phyloP scores from a whole-genome alignment of 202 grass and related monocot genomes.

The Musa balbisiana region DNA sequence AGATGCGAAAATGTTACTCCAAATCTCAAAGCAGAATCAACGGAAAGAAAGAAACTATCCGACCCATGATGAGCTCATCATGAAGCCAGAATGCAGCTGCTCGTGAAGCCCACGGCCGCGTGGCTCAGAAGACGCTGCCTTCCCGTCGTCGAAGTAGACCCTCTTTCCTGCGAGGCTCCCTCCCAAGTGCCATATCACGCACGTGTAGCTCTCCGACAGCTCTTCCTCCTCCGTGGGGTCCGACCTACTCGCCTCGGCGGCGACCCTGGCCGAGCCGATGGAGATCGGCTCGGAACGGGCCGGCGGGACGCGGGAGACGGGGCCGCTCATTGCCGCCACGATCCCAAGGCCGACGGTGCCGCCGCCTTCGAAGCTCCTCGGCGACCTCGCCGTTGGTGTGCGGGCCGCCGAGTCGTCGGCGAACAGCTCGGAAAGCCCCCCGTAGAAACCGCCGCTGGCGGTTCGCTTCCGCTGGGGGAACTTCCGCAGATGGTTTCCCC shows the following conservation, averaged over 20 bases:
- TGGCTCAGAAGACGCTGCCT: not conserved
- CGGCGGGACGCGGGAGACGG: not conserved
- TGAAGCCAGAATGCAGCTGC: not conserved
- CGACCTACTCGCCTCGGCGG: not conserved
- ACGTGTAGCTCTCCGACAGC: not conserved
- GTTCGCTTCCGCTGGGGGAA: not conserved
- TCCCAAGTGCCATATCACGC: not conserved
- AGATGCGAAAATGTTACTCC: not conserved
- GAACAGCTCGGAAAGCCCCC: not conserved
- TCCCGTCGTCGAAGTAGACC: not conserved
- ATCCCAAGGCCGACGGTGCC: slow-evolving; percentile 1
- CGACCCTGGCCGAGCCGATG: not conserved
- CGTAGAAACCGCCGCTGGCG: not conserved
- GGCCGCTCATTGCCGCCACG: slow-evolving; percentile 7
- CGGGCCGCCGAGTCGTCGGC: not conserved
- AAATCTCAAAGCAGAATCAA: not conserved
- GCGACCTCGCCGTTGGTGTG: not conserved
- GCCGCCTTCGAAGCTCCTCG: not conserved
- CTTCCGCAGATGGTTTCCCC: not conserved
- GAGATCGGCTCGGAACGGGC: not conserved
- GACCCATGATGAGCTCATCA: not conserved
- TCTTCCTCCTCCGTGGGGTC: not conserved
- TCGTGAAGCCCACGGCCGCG: not conserved
- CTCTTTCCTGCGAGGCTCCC: not conserved
- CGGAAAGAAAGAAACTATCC: not conserved